Evolutionary conservation across 2,329 filamentous ascomycete species (phyloP).

Genomic region (Pleurostoma richardsiae): DNA sequence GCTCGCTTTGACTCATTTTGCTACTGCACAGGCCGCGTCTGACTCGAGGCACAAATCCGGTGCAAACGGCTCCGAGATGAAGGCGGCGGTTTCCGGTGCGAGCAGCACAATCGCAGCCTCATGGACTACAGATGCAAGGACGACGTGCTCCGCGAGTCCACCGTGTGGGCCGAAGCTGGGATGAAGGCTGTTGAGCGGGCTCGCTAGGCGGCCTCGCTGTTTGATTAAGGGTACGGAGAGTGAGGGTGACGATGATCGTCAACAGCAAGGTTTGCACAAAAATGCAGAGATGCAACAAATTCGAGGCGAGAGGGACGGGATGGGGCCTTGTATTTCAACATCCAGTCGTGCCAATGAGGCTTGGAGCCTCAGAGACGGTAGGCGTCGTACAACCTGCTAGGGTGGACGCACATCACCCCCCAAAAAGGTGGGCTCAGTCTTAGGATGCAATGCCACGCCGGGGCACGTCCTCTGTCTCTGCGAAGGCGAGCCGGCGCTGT

Average conservation of each 20-base stretch:
- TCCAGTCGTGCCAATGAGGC: not conserved
- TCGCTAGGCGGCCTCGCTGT: not conserved
- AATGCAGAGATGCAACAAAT: not conserved
- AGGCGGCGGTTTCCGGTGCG: not conserved
- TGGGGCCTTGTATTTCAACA: not conserved
- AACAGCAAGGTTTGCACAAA: not conserved
- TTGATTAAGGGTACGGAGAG: not conserved
- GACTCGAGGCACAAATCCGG: not conserved
- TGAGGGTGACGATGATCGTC: not conserved
- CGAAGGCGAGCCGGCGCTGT: not conserved
- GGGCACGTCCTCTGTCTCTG: not conserved
- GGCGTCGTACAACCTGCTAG: not conserved
- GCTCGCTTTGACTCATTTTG: not conserved
- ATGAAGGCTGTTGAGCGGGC: not conserved
- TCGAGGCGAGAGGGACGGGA: not conserved
- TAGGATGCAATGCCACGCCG: not conserved
- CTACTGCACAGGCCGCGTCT: not conserved
- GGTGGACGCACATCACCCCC: not conserved
- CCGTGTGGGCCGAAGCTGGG: not conserved
- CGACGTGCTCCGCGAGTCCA: not conserved
- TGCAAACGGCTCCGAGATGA: not conserved
- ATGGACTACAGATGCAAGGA: not conserved
- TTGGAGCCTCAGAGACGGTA: not conserved
- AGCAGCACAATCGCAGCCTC: not conserved
- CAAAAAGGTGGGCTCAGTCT: not conserved